Base-by-base conservation (phyloP, 1,284 basidiomycete genomes). In the Papiliotrema laurentii region DNA sequence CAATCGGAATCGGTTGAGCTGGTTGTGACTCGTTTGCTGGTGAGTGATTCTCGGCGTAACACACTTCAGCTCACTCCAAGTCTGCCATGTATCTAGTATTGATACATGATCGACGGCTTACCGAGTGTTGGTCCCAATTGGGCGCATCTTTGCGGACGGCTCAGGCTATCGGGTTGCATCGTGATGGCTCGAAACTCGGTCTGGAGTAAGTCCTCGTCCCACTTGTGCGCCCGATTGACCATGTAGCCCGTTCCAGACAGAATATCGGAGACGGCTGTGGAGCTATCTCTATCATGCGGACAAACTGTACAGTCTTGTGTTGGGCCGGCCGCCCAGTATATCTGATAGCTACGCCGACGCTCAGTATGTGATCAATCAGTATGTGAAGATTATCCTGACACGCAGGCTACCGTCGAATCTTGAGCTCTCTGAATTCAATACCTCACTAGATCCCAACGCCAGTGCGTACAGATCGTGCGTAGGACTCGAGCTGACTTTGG, bases 281-380 rank as follows among this genome's bases (percentile, higher is more conserved):
- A 87, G 89, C 10, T 90, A 93, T 68, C 78, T 96, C 4, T 94
- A 92, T 66, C 89, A 94, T 66, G 89, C 89, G 3, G 92, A 97
- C 71, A 83, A 89, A 39, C 59, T 70, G 53, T 89, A 89, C 68
- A 89, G 89, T n/a, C 78, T 97, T 58, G 87, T 91, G 7, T 78
- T 97, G 14, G 92, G 92, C 31, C 80, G 92, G 51, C 92, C 93
- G 3, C 86, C 88, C 51, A 92, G 71, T 25, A 75, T 75, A 22
- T 70, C 67, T 3, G 73, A 75, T 45, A 67, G 63, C 36, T 75
- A 74, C 53, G 72, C 72, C 7, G 73, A 75, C 46, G 61, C 69
- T 5, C 58, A 66, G 66, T 69, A 38, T 53, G 63, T 18, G 6
- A 36, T 19, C 14, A 5, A 22, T 25, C 13, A 14, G 5, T 21